Evolutionary conservation across 768 basidiomycete species (phyloP), one percentile per base, ranked within the genome.

Genomic region (Clitopilus hobsonii): DNA sequence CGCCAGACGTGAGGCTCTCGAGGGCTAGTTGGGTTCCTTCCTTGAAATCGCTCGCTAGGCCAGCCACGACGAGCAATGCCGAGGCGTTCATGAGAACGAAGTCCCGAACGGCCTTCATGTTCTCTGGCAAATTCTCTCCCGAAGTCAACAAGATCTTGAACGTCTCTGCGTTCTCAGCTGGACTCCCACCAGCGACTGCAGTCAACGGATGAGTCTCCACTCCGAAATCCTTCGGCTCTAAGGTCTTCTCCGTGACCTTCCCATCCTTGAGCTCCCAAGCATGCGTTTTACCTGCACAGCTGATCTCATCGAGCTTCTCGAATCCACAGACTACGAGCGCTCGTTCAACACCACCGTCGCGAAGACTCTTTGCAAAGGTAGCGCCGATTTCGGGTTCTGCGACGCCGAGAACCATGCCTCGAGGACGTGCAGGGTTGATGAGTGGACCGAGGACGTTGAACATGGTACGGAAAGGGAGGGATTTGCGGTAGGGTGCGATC

Each of bases 391-490:
- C 84, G 49, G 74, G 84, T 56, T 86, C 87, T 7, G 94, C 89
- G 28, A 99, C 88, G 41, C 96, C 96, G 30, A 98, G 77, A 3
- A 98, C 83, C 89, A 98, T 94, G 2, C 92, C 88, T 3, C 78
- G 79, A 2, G 97, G 96, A 7, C 76, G 73, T 0, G 91, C 87
- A 2, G 96, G 97, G 70, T 96, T 98, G 71, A 96, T 88, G 32
- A 98, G 80, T 0, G 96, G 97, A 0, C 97, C 95, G 27, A 98
- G 78, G 56, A 94, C 74, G 71, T 99, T 98, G 81, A 97, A 98
- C 75, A 99, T 86, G 7, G 96, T 98, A 47, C 94, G 88, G 75
- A 96, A 98, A 47, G 94, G 93, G 52, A 98, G 82, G 0, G 84
- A 73, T 63, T 88, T 89, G 53, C 96, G 88, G 65, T 88, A 82